phyloP scores from a whole-genome alignment of 1,284 basidiomycete genomes.

The Stygiomarasmius scandens region DNA sequence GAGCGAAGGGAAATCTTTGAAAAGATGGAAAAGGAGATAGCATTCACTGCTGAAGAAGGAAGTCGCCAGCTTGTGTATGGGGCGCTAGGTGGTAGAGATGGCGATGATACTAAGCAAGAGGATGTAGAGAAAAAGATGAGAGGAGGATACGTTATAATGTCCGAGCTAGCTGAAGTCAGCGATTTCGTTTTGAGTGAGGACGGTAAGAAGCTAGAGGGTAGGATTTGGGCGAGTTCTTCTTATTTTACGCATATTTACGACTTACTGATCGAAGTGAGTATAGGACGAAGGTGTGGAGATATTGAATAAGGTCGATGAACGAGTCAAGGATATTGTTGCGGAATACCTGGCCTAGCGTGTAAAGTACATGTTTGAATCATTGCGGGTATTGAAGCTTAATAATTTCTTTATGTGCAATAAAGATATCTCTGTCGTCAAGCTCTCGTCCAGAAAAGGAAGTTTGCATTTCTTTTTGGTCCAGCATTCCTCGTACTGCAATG shows the following conservation, averaged over 20 bases:
- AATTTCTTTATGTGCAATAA: no score
- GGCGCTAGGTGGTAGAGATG: slow-evolving; percentile 30
- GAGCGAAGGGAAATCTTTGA: slow-evolving; percentile 30
- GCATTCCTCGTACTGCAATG: no score
- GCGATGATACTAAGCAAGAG: background rate
- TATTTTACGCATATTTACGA: background rate
- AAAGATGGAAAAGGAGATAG: slow-evolving; percentile 45
- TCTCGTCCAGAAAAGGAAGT: no score
- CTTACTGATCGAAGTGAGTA: background rate
- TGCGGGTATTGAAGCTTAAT: no score
- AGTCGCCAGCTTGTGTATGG: slow-evolving; percentile 44
- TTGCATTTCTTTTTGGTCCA: no score
- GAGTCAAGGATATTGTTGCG: slow-evolving; percentile 9
- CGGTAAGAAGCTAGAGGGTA: slow-evolving; percentile 41
- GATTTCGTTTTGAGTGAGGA: slow-evolving; percentile 32
- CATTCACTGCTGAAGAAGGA: slow-evolving; percentile 42
- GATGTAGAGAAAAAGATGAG: slow-evolving; percentile 19
- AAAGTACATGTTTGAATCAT: no score
- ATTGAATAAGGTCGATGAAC: slow-evolving; percentile 25
- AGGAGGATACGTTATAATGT: slow-evolving; percentile 19
- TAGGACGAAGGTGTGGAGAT: slow-evolving; percentile 32
- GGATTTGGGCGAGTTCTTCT: slow-evolving; percentile 33
- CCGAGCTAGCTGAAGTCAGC: slow-evolving; percentile 16
- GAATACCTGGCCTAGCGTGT: slow-evolving; percentile 7
- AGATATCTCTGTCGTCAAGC: no score